A percentile compares a stretch with the other conserved stretches of the same genome.
phyloP scores from a whole-genome alignment of 306 rosid species.

The Hippophae tibetana region DNA sequence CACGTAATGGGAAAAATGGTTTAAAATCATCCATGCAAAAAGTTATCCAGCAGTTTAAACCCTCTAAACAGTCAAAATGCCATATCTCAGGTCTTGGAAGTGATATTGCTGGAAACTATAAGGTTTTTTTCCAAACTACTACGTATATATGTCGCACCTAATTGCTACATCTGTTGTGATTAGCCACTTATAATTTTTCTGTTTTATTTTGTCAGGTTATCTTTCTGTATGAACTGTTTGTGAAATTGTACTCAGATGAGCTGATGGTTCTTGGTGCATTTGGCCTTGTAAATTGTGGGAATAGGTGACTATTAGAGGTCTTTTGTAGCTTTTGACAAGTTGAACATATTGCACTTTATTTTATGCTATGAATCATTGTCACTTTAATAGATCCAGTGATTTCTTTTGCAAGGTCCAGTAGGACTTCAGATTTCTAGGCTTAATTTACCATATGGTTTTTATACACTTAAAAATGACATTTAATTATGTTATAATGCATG shows the following conservation, averaged over 20 bases:
- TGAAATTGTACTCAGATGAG: conserved; percentile 49
- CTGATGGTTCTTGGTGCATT: conserved; percentile 52
- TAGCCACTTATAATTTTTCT: conserved; percentile 22
- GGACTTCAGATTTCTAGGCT: not conserved
- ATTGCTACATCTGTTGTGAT: conserved; percentile 4
- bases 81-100: conserved; percentile 26
- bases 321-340: conserved; percentile 13
- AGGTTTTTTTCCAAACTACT: conserved; percentile 13
- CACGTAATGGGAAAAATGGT: conserved; percentile 53
- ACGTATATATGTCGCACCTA: conserved; percentile 2
- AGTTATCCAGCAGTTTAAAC: conserved; percentile 65
- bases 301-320: conserved; percentile 45
- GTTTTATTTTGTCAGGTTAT: conserved; percentile 37
- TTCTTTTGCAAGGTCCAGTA: not conserved
- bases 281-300: conserved; percentile 72
- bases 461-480: not conserved
- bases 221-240: conserved; percentile 55
- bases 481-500: not conserved
- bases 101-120: conserved; percentile 33
- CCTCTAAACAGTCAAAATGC: conserved; percentile 45
- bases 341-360: not conserved
- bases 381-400: not conserved
- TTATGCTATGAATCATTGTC: not conserved
- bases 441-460: not conserved
- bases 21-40: conserved; percentile 55